Conservation (phyloP, 495 filamentous ascomycete genomes). For the Echria macrotheca region DNA sequence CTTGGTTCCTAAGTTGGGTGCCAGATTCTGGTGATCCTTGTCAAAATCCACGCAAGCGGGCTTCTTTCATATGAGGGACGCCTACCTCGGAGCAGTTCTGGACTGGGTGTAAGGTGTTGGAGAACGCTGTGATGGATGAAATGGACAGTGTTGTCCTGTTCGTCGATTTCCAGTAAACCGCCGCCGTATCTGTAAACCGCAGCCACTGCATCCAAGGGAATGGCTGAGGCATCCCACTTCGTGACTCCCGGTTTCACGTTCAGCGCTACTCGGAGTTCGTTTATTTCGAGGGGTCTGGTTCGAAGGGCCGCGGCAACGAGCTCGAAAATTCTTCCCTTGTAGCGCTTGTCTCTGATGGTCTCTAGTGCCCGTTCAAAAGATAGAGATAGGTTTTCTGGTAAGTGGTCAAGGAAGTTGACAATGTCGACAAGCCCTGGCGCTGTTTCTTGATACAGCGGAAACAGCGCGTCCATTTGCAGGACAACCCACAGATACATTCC, state of each 20-base stretch:
- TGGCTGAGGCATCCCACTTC: not conserved
- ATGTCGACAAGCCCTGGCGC: not conserved
- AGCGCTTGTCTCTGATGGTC: not conserved
- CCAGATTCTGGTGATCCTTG: too few relatives aligned
- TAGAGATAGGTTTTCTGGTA: not conserved
- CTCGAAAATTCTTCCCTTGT: not conserved
- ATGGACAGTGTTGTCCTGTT: not conserved
- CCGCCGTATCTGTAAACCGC: constrained; percentile 2
- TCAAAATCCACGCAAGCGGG: too few relatives aligned
- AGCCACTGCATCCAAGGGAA: not conserved
- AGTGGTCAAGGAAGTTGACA: not conserved
- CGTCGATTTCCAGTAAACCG: not conserved
- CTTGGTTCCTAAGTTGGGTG: too few relatives aligned
- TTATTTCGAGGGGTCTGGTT: not conserved
- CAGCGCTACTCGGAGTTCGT: constrained; percentile 4
- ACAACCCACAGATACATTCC: constrained; percentile 12
- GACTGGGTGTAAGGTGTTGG: not conserved
- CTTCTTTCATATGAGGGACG: not conserved
- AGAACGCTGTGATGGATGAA: constrained; percentile 10
- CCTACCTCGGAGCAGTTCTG: not conserved
- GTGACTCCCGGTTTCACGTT: not conserved
- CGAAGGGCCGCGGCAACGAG: not conserved
- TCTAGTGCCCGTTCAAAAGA: not conserved
- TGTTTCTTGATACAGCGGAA: not conserved
- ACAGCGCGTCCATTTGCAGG: not conserved